Conservation (phyloP, 495 filamentous ascomycete genomes). For the Hypoxylon fuscum region DNA sequence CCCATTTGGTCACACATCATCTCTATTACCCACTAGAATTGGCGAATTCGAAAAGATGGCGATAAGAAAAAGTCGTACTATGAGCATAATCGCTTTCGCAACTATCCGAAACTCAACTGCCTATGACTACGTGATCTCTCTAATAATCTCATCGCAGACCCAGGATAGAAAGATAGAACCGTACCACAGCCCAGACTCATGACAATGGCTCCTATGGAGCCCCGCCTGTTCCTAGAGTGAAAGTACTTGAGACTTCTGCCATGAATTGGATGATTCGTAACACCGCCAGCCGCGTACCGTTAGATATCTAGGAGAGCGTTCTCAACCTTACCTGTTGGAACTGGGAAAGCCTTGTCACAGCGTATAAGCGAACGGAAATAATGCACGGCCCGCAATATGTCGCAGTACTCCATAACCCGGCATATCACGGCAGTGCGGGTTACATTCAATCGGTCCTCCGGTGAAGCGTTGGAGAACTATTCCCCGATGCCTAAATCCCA, state of each 20-base stretch:
- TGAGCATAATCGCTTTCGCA: background rate
- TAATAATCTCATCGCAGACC: constrained; percentile 1
- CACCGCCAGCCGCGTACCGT: constrained; percentile 5
- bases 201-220: constrained; percentile 4
- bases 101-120: background rate
- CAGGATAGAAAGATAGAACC: constrained; percentile 3
- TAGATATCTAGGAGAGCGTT: constrained; percentile 14
- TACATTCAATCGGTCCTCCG: constrained; percentile 3
- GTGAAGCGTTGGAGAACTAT: background rate
- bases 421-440: background rate
- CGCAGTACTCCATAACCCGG: constrained; percentile 5
- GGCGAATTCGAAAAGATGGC: background rate
- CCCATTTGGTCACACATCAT: too few species aligned
- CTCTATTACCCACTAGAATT: too few species aligned
- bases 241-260: constrained; percentile 10
- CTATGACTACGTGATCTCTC: constrained; percentile 11
- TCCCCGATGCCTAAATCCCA: background rate
- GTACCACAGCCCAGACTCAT: constrained; percentile 4
- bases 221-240: constrained; percentile 12
- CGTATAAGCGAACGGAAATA: constrained; percentile 1
- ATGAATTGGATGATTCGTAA: constrained; percentile 25
- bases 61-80: background rate
- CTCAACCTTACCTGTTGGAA: constrained; percentile 16
- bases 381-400: background rate
- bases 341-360: constrained; percentile 5